These are phyloP conservation scores for Penicillium sp. DNA, from an alignment of 2,329 filamentous ascomycete genomes.

Conservation along the genomic window DNA sequence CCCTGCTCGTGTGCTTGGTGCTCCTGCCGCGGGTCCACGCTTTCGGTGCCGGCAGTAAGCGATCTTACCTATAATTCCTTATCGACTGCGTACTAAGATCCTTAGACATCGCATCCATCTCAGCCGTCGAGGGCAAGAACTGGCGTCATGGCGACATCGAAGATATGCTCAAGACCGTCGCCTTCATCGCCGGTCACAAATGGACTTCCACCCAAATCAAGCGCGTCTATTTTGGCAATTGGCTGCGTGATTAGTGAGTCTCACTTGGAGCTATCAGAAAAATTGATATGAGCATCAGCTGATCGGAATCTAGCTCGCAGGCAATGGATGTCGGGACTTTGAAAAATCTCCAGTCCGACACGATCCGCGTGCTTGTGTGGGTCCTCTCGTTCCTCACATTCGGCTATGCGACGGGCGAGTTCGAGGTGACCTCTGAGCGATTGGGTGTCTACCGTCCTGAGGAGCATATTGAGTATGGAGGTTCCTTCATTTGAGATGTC, in stretches of 20 bases:
- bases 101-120: conserved; percentile 50
- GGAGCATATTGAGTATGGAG: conserved; percentile 50
- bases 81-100: conserved; percentile 6
- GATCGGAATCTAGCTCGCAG: conserved; percentile 54
- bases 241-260: conserved; percentile 71
- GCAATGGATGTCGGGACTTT: conserved; percentile 77
- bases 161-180: conserved; percentile 74
- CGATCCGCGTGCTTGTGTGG: conserved; percentile 77
- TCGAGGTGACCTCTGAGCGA: conserved; percentile 77
- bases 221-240: conserved; percentile 81
- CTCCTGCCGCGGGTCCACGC: conserved; percentile 41
- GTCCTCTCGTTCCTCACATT: conserved; percentile 78
- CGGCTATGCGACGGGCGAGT: conserved; percentile 82
- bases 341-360: conserved; percentile 74
- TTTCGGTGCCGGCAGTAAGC: conserved; percentile 47
- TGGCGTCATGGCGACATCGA: conserved; percentile 67
- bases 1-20: conserved; percentile 37
- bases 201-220: conserved; percentile 78
- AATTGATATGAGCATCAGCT: not conserved
- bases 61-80: not conserved
- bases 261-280: not conserved
- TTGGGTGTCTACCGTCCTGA: conserved; percentile 79
- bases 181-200: conserved; percentile 77
- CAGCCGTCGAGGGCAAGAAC: conserved; percentile 50
- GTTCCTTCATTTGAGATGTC: conserved; percentile 16